Evolutionary conservation across 1,284 basidiomycete genomes (phyloP).

Genomic region (Cerioporus squamosus): DNA sequence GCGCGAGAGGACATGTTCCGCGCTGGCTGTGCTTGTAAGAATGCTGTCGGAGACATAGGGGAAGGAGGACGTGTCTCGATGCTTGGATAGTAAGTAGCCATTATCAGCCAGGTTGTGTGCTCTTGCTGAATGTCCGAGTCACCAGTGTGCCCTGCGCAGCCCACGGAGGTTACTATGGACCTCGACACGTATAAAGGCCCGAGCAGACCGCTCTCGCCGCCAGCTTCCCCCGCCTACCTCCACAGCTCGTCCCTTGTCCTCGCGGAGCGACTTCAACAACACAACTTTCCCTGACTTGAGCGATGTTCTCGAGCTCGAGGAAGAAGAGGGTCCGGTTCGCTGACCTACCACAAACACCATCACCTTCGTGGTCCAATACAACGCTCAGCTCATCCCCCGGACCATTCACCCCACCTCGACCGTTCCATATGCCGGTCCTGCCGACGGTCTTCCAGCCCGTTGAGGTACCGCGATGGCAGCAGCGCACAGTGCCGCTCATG

Average conservation of each 20-base stretch:
- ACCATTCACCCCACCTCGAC: constrained; percentile 17
- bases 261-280: neutral
- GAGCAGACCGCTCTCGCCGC: neutral
- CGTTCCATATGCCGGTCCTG: neutral
- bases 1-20: no score
- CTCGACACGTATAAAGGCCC: neutral
- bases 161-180: neutral
- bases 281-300: neutral
- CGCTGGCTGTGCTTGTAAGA: no score
- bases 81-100: no score
- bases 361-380: constrained; percentile 14
- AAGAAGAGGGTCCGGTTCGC: constrained; percentile 21
- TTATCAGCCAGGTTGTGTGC: neutral
- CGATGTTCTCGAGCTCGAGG: no score
- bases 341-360: constrained; percentile 12
- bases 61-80: no score
- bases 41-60: no score
- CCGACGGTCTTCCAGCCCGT: constrained; percentile 1
- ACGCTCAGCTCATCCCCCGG: constrained; percentile 16
- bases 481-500: neutral
- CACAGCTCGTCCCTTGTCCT: no score
- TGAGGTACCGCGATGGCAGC: constrained; percentile 13
- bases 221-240: neutral
- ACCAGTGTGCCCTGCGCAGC: neutral
- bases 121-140: neutral